Evolutionary conservation across 2,329 filamentous ascomycete species (phyloP).

Genomic region (Orbilia oligospora): DNA sequence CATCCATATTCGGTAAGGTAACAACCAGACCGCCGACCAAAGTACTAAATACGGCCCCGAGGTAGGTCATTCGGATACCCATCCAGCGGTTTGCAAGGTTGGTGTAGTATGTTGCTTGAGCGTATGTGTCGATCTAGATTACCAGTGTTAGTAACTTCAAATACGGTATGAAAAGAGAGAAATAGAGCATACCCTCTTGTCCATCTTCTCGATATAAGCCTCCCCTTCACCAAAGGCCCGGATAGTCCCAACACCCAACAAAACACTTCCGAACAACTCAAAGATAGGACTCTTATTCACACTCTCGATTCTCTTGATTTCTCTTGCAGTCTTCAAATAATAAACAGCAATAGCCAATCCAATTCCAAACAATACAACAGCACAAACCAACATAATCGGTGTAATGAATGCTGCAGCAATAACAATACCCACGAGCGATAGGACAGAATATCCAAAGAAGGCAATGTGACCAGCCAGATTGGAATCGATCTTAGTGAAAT

Average conservation of each 20-base stretch:
- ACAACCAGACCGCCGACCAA: conserved; percentile 77
- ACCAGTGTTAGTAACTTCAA: not conserved
- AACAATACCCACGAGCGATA: conserved; percentile 77
- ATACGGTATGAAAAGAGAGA: not conserved
- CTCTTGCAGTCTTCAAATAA: conserved; percentile 80
- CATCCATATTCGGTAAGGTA: conserved; percentile 74
- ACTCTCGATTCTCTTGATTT: conserved; percentile 83
- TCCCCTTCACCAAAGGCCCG: conserved; percentile 80
- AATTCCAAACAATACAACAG: conserved; percentile 73
- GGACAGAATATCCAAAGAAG: conserved; percentile 73
- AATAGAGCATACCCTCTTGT: conserved; percentile 68
- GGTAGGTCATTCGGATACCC: conserved; percentile 78
- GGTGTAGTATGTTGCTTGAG: conserved; percentile 76
- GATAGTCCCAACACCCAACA: conserved; percentile 81
- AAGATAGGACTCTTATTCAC: conserved; percentile 84
- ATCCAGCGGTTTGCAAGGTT: conserved; percentile 85
- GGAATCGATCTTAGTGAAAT: conserved; percentile 81
- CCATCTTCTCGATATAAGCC: conserved; percentile 79
- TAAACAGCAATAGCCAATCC: conserved; percentile 73
- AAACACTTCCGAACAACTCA: conserved; percentile 81
- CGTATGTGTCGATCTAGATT: conserved; percentile 75
- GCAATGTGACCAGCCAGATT: conserved; percentile 76
- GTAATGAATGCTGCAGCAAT: conserved; percentile 79
- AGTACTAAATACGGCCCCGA: conserved; percentile 79
- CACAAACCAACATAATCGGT: conserved; percentile 75